Conservation (phyloP, 495 filamentous ascomycete genomes). For the Hypoxylon subgilvum region DNA sequence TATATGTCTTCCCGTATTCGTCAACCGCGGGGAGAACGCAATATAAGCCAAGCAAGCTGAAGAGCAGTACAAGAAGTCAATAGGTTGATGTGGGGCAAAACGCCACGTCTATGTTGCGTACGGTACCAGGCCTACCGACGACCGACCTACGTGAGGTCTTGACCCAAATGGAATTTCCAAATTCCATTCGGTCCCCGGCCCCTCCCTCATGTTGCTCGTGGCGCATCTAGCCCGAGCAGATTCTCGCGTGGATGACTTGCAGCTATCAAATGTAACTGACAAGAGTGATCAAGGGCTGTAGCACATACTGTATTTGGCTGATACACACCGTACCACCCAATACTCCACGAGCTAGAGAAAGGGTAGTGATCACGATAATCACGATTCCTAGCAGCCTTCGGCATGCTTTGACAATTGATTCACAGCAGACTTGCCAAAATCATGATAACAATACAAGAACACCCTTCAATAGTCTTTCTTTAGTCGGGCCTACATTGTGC, state of each 20-base stretch:
- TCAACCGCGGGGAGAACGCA: constrained; percentile 34
- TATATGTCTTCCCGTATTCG: constrained; percentile 21
- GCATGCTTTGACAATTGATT: background rate
- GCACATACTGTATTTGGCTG: constrained; percentile 21
- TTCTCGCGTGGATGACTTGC: constrained; percentile 41
- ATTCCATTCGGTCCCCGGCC: constrained; percentile 37
- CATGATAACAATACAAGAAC: constrained; percentile 8
- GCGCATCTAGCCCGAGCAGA: constrained; percentile 37
- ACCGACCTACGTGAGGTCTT: too few species aligned
- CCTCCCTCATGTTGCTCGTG: too few species aligned
- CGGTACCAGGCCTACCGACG: too few species aligned
- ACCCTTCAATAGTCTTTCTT: constrained; percentile 9
- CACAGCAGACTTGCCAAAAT: background rate
- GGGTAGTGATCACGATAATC: background rate
- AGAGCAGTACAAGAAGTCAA: background rate
- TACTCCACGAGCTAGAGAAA: background rate
- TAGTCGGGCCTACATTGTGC: constrained; percentile 5
- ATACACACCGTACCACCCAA: constrained; percentile 18
- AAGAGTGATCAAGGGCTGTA: constrained; percentile 14
- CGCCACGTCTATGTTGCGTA: constrained; percentile 37
- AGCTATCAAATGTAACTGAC: constrained; percentile 11
- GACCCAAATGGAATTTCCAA: constrained; percentile 39
- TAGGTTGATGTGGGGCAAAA: constrained; percentile 28
- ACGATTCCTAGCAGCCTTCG: background rate
- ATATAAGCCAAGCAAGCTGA: constrained; percentile 9